Evolutionary conservation across 192 early-diverging fungal species (phyloP), one percentile per base, ranked within the genome.

Genomic region (Coemansia sp.): DNA sequence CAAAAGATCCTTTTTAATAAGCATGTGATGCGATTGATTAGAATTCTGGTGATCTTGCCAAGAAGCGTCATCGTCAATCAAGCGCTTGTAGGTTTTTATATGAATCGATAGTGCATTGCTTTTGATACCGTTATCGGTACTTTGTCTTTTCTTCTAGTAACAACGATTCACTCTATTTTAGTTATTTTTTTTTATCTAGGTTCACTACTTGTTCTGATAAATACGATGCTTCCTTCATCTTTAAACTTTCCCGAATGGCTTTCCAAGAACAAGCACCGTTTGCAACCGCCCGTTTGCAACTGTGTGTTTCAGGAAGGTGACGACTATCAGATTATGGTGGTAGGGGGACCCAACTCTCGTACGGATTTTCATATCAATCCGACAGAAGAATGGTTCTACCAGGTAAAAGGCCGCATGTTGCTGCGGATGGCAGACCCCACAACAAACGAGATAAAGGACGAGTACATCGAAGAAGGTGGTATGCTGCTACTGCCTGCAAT

Each of bases 351-450:
- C 39, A 99, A 99, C 81, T 87, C 88, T 56, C 89, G 97, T 34
- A 96, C 94, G 17, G 97, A 99, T 84, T 99, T 94, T 82, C 97
- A 99, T 72, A 81, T 98, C 67, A 99, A 99, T 82, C 87, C 90
- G 61, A 99, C 97, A 4, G 97, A 99, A 87, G 97, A 99, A 72
- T 99, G 95, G 93, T 99, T 99, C 81, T 94, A 91, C 83, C 96
- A 98, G 78, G 77, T 94, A 83, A 93, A 93, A 75, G 97, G 97
- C 7, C 87, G 90, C 51, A 93, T 99, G 95, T 64, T 94, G n/a
- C 83, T 99, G 55, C 95, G 94, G 53, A 88, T 97, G 61, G 94
- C 96, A 2, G 88, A 91, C 35, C 70, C 79, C 4, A 86, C 88
- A 33, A 81, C 78, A n/a, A 61, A 76, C 57, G 68, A 86, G 58